Conservation (phyloP, 2,329 filamentous ascomycete genomes). For the Scedosporium boydii region DNA sequence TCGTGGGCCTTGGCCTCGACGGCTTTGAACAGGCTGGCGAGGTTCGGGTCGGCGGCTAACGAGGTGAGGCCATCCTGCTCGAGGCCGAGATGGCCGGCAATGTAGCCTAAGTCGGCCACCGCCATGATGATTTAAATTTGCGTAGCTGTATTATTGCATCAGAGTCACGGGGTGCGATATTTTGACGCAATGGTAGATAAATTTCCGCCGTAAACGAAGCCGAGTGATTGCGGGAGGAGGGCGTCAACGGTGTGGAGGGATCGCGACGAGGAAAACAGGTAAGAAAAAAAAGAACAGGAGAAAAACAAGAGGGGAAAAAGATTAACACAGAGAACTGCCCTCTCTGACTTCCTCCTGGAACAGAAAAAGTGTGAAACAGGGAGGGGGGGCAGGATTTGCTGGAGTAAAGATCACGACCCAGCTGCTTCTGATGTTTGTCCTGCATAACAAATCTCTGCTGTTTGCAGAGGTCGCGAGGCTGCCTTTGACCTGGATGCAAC, state of each 20-base stretch:
- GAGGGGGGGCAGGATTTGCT: not conserved
- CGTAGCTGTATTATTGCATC: not conserved
- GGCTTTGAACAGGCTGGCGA: slow-evolving; percentile 63
- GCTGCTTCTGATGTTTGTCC: not conserved
- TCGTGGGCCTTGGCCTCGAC: slow-evolving; percentile 74
- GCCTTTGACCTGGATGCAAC: not conserved
- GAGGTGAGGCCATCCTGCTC: slow-evolving; percentile 53
- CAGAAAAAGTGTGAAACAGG: not conserved
- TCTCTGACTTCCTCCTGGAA: too few species aligned
- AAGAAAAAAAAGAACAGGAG: too few species aligned
- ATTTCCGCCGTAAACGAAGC: not conserved
- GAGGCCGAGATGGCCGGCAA: slow-evolving; percentile 62
- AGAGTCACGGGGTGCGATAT: not conserved
- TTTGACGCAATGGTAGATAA: not conserved
- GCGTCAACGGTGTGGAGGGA: not conserved
- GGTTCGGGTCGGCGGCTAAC: slow-evolving; percentile 61
- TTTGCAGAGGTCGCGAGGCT: slow-evolving; percentile 5
- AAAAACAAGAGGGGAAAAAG: too few species aligned
- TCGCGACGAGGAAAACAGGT: not conserved
- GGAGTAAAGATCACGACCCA: not conserved
- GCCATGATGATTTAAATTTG: slow-evolving; percentile 11
- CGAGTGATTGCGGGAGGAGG: not conserved
- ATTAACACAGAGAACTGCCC: too few species aligned
- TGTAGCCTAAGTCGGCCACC: slow-evolving; percentile 58
- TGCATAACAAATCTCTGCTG: slow-evolving; percentile 4